These are phyloP conservation scores for Davidsoniella eucalypti DNA, from an alignment of 2,329 filamentous ascomycete genomes.

Conservation along the genomic window DNA sequence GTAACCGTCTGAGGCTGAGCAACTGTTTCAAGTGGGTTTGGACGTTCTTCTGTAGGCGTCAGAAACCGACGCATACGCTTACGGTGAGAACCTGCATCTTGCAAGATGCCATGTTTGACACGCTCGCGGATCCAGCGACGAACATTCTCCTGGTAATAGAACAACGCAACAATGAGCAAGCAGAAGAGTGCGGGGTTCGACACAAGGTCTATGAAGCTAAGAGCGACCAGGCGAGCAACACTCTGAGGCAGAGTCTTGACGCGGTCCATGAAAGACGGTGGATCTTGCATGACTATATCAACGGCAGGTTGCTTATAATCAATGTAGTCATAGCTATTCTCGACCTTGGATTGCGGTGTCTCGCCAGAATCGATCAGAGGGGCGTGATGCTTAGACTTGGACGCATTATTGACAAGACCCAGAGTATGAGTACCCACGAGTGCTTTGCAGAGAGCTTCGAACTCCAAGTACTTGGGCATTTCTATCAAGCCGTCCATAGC, in stretches of 20 bases:
- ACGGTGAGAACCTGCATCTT: conserved; percentile 8
- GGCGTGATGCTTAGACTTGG: conserved; percentile 20
- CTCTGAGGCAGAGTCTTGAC: conserved; percentile 34
- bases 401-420: conserved; percentile 22
- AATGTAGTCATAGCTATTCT: conserved; percentile 18
- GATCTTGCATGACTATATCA: conserved; percentile 17
- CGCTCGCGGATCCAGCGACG: conserved; percentile 18
- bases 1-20: not conserved
- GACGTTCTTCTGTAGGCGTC: conserved; percentile 9
- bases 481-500: conserved; percentile 32
- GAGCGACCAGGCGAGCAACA: conserved; percentile 19
- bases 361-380: conserved; percentile 23
- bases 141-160: conserved; percentile 31
- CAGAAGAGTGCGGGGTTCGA: conserved; percentile 37
- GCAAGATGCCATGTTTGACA: conserved; percentile 5
- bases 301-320: conserved; percentile 19
- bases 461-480: conserved; percentile 15
- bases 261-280: conserved; percentile 30
- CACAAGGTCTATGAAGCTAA: conserved; percentile 35
- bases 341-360: conserved; percentile 13
- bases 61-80: conserved; percentile 10
- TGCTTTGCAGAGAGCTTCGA: conserved; percentile 37
- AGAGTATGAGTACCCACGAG: conserved; percentile 58
- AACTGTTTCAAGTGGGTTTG: conserved; percentile 6
- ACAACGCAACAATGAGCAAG: conserved; percentile 25